Evolutionary conservation across 2,329 filamentous ascomycete genomes (phyloP).

Genomic region (Pyrenochaeta sp.): DNA sequence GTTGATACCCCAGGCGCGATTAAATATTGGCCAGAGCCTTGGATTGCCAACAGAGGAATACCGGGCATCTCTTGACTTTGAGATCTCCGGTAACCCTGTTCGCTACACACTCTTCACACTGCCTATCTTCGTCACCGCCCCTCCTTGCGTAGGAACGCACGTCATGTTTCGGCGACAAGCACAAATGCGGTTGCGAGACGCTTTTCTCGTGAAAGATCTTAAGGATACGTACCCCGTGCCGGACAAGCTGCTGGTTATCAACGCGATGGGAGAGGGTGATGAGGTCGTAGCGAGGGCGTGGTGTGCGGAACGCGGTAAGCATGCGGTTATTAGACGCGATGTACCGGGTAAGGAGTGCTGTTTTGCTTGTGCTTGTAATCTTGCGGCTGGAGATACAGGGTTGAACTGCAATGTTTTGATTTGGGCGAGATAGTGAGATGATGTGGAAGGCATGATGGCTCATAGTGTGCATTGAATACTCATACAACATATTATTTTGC

Average conservation of each 20-base stretch:
- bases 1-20: neutral
- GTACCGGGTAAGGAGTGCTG: conserved; percentile 1
- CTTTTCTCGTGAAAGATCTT: neutral
- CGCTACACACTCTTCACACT: conserved; percentile 1
- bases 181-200: neutral
- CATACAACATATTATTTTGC: too few relatives aligned
- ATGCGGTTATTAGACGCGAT: neutral
- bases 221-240: neutral
- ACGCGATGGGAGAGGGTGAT: conserved; percentile 2
- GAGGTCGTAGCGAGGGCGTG: neutral
- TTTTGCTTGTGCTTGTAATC: conserved; percentile 1
- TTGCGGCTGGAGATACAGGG: neutral
- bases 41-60: neutral
- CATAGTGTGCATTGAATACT: too few relatives aligned
- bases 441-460: neutral
- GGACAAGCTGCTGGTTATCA: conserved; percentile 1
- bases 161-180: conserved; percentile 1
- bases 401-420: conserved; percentile 2
- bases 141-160: conserved; percentile 1
- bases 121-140: neutral
- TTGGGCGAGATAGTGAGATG: neutral
- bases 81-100: neutral
- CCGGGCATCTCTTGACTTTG: conserved; percentile 1
- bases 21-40: neutral
- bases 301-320: conserved; percentile 1